These are phyloP conservation scores for Fusarium ramigenum DNA, from an alignment of 2,329 filamentous ascomycete genomes.

Conservation along the genomic window DNA sequence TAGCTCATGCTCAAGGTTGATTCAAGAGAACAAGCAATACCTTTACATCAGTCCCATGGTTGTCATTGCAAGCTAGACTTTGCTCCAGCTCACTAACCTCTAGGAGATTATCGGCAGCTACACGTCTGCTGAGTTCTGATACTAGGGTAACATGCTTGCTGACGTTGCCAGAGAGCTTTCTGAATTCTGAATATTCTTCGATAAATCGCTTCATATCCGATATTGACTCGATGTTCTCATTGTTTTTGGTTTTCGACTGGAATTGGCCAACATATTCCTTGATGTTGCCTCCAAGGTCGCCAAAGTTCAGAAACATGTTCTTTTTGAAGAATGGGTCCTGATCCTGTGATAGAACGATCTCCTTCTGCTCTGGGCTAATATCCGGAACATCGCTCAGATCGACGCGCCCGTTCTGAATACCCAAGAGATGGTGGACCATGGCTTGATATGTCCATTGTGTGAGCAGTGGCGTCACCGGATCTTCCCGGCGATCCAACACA, in stretches of 20 bases:
- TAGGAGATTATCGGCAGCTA: slow-evolving; percentile 86
- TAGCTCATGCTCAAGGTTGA: slow-evolving; percentile 25
- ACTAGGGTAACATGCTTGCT: slow-evolving; percentile 98
- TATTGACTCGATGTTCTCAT: slow-evolving; percentile 95
- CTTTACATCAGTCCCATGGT: slow-evolving; percentile 90
- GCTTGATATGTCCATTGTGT: slow-evolving; percentile 99
- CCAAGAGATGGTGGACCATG: slow-evolving; percentile 98
- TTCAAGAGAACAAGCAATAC: slow-evolving; percentile 54
- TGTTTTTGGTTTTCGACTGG: slow-evolving; percentile 96
- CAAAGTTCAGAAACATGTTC: slow-evolving; percentile 99
- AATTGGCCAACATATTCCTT: slow-evolving; percentile 99
- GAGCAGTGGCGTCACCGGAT: slow-evolving; percentile 91
- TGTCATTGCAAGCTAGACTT: slow-evolving; percentile 95
- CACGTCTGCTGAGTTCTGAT: slow-evolving; percentile 88
- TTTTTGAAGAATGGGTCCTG: slow-evolving; percentile 99
- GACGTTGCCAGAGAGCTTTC: slow-evolving; percentile 95
- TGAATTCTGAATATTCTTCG: slow-evolving; percentile 97
- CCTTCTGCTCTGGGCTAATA: slow-evolving; percentile 84
- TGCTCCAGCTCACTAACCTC: slow-evolving; percentile 98
- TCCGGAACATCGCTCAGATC: slow-evolving; percentile 86
- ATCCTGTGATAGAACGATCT: slow-evolving; percentile 94
- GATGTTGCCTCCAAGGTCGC: slow-evolving; percentile 92
- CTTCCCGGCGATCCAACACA: slow-evolving; percentile 89
- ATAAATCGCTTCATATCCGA: slow-evolving; percentile 99
- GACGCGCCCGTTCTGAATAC: slow-evolving; percentile 94